Evolutionary conservation across 1,284 basidiomycete genomes (phyloP).

Genomic region (Trichosporon faecale): DNA sequence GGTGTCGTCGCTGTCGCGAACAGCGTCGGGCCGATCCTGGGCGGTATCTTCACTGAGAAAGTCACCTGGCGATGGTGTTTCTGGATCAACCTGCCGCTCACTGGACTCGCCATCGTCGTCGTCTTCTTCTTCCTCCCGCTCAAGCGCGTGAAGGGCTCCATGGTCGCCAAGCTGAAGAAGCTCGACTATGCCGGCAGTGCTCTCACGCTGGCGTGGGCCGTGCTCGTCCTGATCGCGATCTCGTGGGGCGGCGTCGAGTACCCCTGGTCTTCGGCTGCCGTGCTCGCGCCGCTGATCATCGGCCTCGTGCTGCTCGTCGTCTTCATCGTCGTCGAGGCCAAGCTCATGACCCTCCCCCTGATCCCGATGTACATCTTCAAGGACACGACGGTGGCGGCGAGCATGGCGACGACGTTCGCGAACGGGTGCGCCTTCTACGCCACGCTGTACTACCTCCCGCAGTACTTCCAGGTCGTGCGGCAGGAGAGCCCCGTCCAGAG

Average conservation of each 20-base stretch:
- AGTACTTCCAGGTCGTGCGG: conserved; percentile 69
- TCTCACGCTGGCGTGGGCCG: conserved; percentile 60
- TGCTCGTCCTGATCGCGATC: conserved; percentile 64
- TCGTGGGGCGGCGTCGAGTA: conserved; percentile 70
- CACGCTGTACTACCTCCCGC: conserved; percentile 55
- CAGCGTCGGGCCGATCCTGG: conserved; percentile 46
- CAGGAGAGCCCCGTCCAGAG: conserved; percentile 61
- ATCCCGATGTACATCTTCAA: conserved; percentile 69
- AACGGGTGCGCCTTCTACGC: conserved; percentile 55
- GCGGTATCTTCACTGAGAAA: conserved; percentile 41
- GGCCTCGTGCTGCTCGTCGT: conserved; percentile 58
- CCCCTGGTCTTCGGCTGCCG: conserved; percentile 62
- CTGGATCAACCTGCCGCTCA: conserved; percentile 64
- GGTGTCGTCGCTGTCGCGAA: conserved; percentile 42
- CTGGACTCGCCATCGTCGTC: conserved; percentile 57
- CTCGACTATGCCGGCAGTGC: conserved; percentile 65
- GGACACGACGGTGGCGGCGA: conserved; percentile 63
- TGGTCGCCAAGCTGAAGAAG: conserved; percentile 59
- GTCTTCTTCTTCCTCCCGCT: conserved; percentile 63
- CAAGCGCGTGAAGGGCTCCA: conserved; percentile 63
- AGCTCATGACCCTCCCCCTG: conserved; percentile 63
- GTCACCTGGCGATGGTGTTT: conserved; percentile 42
- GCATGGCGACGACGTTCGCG: conserved; percentile 64
- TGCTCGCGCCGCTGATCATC: conserved; percentile 61
- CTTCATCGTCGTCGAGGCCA: conserved; percentile 71